Evolutionary conservation across 305 asterid genomes (phyloP).

Genomic region (Rubia tinctorum): DNA sequence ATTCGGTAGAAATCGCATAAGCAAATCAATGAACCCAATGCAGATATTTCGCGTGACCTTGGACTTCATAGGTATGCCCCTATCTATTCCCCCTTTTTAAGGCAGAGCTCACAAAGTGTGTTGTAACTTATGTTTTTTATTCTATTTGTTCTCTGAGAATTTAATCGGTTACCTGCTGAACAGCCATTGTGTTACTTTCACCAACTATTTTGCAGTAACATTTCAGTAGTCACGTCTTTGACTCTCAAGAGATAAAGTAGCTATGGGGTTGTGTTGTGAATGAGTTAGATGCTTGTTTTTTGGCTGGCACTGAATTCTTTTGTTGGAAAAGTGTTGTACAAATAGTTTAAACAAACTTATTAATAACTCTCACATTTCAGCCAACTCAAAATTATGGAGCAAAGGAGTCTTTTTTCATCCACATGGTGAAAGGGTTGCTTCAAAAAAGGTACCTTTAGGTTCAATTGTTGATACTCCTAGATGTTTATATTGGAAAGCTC

Average conservation of each 20-base stretch:
- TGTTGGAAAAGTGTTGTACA: not conserved
- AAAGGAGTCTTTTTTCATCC: constrained; percentile 69
- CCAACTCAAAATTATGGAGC: constrained; percentile 80
- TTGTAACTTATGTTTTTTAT: not conserved
- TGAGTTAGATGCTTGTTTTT: not conserved
- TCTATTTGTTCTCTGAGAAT: not conserved
- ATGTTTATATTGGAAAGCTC: not conserved
- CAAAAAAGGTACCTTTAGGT: constrained; percentile 51
- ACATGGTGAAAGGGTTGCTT: constrained; percentile 49
- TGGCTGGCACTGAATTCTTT: not conserved
- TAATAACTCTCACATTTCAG: constrained; percentile 35
- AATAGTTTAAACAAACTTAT: not conserved
- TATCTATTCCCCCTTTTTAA: not conserved
- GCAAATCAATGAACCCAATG: constrained; percentile 61
- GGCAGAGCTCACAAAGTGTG: not conserved
- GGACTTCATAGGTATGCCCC: constrained; percentile 78
- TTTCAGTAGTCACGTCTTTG: not conserved
- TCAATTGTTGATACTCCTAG: not conserved
- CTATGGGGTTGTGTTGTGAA: not conserved
- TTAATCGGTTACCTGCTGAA: not conserved
- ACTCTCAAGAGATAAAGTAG: not conserved
- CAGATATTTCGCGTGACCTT: constrained; percentile 87
- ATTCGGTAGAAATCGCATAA: constrained; percentile 66
- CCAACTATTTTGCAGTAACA: not conserved
- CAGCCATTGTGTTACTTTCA: not conserved